Conservation (phyloP, 2,329 filamentous ascomycete species). For the Sporothrix pseudoabietina region DNA sequence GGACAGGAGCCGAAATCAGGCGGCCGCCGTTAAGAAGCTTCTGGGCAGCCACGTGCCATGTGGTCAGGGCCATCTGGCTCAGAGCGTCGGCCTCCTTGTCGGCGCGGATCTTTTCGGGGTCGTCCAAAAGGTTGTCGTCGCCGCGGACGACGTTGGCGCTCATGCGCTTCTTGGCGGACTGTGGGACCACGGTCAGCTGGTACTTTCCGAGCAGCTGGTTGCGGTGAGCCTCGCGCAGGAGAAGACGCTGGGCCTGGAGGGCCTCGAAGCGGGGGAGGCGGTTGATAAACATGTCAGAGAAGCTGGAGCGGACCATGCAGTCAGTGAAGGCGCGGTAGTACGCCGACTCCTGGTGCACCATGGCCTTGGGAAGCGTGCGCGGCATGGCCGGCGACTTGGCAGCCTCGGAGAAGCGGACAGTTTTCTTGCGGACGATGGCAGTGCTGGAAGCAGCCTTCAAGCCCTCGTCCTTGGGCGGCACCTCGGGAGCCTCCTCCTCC, state of each 20-base stretch:
- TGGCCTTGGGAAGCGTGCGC: constrained; percentile 55
- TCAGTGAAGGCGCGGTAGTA: constrained; percentile 88
- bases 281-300: constrained; percentile 79
- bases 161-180: constrained; percentile 70
- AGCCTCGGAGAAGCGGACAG: constrained; percentile 70
- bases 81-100: constrained; percentile 83
- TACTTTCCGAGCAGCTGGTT: constrained; percentile 85
- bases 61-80: constrained; percentile 65
- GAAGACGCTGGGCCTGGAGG: constrained; percentile 79
- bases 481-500: constrained; percentile 35
- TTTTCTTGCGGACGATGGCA: constrained; percentile 60
- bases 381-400: constrained; percentile 49
- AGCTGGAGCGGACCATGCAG: constrained; percentile 65
- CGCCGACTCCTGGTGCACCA: constrained; percentile 67
- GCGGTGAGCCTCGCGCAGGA: constrained; percentile 70
- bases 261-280: constrained; percentile 84
- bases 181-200: constrained; percentile 70
- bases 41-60: constrained; percentile 63
- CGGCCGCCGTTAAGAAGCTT: constrained; percentile 66
- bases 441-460: constrained; percentile 35
- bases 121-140: constrained; percentile 64
- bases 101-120: constrained; percentile 62
- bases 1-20: constrained; percentile 64
- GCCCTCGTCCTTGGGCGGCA: constrained; percentile 37
- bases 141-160: constrained; percentile 73